Conservation (phyloP, 345 rosid species). For the Euphorbia pulcherrima region DNA sequence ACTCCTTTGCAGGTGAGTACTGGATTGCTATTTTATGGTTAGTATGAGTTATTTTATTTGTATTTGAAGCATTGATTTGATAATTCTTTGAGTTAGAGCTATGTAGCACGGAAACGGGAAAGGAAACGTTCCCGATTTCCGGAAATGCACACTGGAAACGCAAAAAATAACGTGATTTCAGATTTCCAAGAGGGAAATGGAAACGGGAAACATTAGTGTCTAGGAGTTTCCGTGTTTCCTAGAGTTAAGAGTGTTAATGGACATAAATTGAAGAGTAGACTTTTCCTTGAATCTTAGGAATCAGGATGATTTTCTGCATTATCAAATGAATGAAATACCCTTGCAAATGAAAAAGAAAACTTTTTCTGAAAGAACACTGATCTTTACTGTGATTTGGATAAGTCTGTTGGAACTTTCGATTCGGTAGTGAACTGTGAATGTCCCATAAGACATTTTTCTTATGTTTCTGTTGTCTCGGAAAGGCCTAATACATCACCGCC, state of each 20-base stretch:
- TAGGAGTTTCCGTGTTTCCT: no score
- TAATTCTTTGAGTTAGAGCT: neutral
- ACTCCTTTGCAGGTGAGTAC: constrained; percentile 33
- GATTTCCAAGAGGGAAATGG: no score
- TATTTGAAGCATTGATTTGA: neutral
- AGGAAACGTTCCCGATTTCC: no score
- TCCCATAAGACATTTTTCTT: neutral
- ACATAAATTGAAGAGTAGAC: neutral
- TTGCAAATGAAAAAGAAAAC: neutral
- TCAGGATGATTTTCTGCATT: neutral
- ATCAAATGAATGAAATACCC: neutral
- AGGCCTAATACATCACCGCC: neutral
- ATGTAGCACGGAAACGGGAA: no score
- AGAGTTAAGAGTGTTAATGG: neutral
- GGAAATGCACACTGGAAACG: no score
- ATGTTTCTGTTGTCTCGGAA: neutral
- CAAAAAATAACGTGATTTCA: no score
- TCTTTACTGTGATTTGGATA: neutral
- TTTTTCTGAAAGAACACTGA: neutral
- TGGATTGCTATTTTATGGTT: constrained; percentile 7
- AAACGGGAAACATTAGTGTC: no score
- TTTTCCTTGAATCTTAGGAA: neutral
- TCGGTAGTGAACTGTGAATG: neutral
- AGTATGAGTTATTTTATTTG: neutral
- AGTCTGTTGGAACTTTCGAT: neutral